Percentiles rank a stretch among this genome's conserved stretches.
Conservation (phyloP, 139 green algal genomes). For the Picochlorum sp. region DNA sequence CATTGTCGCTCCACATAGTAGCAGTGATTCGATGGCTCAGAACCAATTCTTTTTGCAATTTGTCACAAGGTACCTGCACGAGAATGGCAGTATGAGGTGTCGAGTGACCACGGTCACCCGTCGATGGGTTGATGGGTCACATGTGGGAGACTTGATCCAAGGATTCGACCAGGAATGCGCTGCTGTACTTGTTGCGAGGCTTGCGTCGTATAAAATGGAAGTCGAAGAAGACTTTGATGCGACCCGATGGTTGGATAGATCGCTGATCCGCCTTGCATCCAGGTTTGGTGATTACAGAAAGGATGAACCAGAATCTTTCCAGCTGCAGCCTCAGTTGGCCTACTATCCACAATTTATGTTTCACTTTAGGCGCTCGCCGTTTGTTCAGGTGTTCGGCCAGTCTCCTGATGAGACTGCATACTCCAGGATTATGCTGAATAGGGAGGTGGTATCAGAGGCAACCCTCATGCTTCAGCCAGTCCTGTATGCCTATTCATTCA, state of each 20-base stretch:
- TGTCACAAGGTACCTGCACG: conserved; percentile 76
- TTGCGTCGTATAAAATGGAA: conserved; percentile 82
- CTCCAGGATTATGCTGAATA: conserved; percentile 79
- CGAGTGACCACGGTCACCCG: conserved; percentile 88
- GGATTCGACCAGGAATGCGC: conserved; percentile 96
- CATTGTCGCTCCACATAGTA: conserved; percentile 49
- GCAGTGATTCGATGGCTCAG: neutral
- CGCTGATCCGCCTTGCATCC: conserved; percentile 42
- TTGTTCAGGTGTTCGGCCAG: conserved; percentile 96
- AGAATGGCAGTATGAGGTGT: conserved; percentile 62
- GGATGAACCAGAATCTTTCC: conserved; percentile 90
- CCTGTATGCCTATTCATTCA: conserved; percentile 78
- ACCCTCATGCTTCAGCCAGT: conserved; percentile 93
- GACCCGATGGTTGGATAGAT: conserved; percentile 85
- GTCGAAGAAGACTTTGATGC: conserved; percentile 95
- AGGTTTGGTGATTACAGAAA: conserved; percentile 65
- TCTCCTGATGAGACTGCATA: conserved; percentile 94
- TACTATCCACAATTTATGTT: conserved; percentile 99
- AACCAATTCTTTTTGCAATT: conserved; percentile 95
- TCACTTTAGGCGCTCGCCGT: conserved; percentile 89
- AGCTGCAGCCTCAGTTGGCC: conserved; percentile 69
- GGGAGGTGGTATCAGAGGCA: conserved; percentile 69
- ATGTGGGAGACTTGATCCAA: conserved; percentile 62
- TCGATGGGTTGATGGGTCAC: conserved; percentile 59
- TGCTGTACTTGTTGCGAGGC: conserved; percentile 77